phyloP scores from a whole-genome alignment of 768 basidiomycete species.

The Clathrus columnatus region DNA sequence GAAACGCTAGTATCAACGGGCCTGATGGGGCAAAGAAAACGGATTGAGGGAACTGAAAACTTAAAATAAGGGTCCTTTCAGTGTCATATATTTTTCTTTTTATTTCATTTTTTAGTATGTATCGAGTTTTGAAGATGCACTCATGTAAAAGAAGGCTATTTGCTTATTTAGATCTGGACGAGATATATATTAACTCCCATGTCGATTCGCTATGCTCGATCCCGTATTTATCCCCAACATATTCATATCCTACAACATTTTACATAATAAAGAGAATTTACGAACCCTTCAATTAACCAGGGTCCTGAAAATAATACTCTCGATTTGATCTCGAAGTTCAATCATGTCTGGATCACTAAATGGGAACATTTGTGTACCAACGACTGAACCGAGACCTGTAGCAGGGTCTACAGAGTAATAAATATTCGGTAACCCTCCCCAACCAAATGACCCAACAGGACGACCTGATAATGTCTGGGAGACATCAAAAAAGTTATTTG shows the following conservation, averaged over 20 bases:
- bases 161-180: neutral
- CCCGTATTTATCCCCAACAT: neutral
- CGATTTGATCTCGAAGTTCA: neutral
- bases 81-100: too few species aligned
- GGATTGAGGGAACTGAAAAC: neutral
- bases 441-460: neutral
- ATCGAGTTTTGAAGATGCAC: neutral
- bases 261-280: too few species aligned
- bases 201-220: too few species aligned
- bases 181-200: neutral
- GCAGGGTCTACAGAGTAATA: neutral
- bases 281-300: neutral
- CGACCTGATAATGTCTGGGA: neutral
- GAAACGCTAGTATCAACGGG: neutral
- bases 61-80: constrained; percentile 13
- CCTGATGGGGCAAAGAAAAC: neutral
- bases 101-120: too few species aligned
- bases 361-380: neutral
- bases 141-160: neutral
- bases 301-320: neutral
- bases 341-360: neutral
- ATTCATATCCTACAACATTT: neutral
- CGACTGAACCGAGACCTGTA: neutral
- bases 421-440: neutral
- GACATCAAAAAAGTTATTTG: neutral